Evolutionary conservation across 192 early-diverging fungal species (phyloP).

Genomic region (Neocallimastix lanati): DNA sequence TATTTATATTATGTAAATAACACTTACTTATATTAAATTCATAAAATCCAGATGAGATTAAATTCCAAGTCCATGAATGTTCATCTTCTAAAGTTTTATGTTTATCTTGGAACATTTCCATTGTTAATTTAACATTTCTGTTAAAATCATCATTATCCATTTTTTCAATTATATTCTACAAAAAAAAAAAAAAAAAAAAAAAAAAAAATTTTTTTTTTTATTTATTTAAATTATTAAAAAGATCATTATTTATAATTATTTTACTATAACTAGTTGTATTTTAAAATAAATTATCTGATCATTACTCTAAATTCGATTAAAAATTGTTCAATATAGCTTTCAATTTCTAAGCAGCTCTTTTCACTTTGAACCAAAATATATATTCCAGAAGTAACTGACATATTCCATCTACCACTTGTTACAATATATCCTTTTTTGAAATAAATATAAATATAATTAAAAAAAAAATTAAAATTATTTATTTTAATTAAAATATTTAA

Average conservation of each 20-base stretch:
- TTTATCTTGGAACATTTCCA: neutral
- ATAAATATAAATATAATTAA: too few species aligned
- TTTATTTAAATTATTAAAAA: too few species aligned
- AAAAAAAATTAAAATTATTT: too few species aligned
- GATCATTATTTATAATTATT: too few species aligned
- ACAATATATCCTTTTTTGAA: slow-evolving; percentile 1
- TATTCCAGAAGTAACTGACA: neutral
- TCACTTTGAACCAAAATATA: neutral
- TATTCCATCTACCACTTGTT: neutral
- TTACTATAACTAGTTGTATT: too few species aligned
- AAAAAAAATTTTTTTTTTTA: too few species aligned
- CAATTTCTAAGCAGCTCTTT: neutral
- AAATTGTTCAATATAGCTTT: neutral
- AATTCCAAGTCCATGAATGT: neutral
- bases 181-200: too few species aligned
- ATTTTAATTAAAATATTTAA: too few species aligned
- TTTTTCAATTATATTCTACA: neutral
- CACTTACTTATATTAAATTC: neutral
- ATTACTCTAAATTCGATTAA: neutral
- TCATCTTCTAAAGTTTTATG: neutral
- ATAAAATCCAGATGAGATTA: neutral
- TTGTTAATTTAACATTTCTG: neutral
- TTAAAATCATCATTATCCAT: neutral
- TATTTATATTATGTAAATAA: neutral
- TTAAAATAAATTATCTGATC: too few species aligned